Evolutionary conservation across 192 early-diverging fungal species (phyloP).

Genomic region (Linnemannia zychae): DNA sequence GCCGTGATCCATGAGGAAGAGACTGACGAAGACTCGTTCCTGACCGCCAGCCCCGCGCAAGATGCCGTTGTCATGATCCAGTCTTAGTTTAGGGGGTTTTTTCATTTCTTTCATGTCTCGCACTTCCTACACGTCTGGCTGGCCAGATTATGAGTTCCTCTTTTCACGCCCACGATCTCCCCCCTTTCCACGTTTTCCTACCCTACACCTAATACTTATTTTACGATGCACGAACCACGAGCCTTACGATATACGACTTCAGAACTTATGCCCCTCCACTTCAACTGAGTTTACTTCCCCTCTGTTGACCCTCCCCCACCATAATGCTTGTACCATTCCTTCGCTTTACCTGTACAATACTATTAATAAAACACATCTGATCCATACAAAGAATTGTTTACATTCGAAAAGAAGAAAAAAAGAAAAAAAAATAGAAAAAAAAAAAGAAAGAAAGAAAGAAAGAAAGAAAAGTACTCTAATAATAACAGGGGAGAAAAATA

Average conservation of each 20-base stretch:
- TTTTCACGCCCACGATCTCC: too few relatives aligned
- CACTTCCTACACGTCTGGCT: not conserved
- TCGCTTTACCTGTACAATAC: not conserved
- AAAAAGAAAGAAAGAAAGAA: not conserved
- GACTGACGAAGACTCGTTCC: not conserved
- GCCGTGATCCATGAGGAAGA: not conserved
- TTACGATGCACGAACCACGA: not conserved
- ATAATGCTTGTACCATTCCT: constrained; percentile 4
- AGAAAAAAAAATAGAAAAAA: too few relatives aligned
- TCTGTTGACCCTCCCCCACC: not conserved
- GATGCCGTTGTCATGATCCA: not conserved
- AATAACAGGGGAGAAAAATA: not conserved
- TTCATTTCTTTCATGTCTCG: not conserved
- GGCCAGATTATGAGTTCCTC: not conserved
- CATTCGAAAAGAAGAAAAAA: not conserved
- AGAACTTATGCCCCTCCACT: too few relatives aligned
- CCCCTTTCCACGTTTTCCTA: too few relatives aligned
- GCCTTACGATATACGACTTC: not conserved
- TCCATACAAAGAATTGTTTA: not conserved
- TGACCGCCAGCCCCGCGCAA: not conserved
- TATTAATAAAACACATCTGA: not conserved
- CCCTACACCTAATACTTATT: too few relatives aligned
- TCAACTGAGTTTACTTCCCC: too few relatives aligned
- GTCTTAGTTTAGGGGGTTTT: not conserved
- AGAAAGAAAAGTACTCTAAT: not conserved